A percentile compares a stretch with the other conserved stretches of the same genome.
Evolutionary conservation across 495 filamentous ascomycete genomes (phyloP).

Genomic region (Sordaria brevicollis): DNA sequence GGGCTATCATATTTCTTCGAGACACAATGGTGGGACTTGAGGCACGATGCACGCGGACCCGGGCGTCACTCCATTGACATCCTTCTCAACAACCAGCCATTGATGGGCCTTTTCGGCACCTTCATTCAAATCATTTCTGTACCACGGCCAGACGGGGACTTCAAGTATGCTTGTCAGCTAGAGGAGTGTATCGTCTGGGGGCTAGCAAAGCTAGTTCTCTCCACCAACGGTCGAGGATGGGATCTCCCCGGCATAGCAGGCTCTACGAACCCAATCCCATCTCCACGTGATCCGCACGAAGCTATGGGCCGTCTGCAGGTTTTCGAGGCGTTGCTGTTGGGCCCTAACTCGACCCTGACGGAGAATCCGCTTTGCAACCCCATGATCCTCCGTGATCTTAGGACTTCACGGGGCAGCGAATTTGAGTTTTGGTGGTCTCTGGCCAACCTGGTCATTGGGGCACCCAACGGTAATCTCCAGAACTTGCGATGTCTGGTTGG

Average conservation of each 20-base stretch:
- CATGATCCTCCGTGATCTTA: slow-evolving; percentile 27
- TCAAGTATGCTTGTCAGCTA: slow-evolving; percentile 50
- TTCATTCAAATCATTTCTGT: slow-evolving; percentile 41
- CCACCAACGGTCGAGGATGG: slow-evolving; percentile 12
- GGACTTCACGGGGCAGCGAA: slow-evolving; percentile 48
- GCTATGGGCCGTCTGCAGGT: slow-evolving; percentile 57
- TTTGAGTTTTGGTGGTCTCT: slow-evolving; percentile 74
- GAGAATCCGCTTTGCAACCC: slow-evolving; percentile 41
- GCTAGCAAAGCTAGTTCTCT: slow-evolving; percentile 31
- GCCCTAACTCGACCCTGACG: slow-evolving; percentile 42
- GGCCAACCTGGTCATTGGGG: slow-evolving; percentile 45
- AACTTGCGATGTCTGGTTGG: slow-evolving; percentile 57
- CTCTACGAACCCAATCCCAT: background rate
- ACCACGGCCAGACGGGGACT: slow-evolving; percentile 49
- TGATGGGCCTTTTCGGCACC: slow-evolving; percentile 53
- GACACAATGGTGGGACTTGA: slow-evolving; percentile 64
- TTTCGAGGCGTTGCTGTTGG: slow-evolving; percentile 64
- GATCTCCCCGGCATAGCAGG: slow-evolving; percentile 14
- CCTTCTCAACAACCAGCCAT: slow-evolving; percentile 45
- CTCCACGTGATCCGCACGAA: slow-evolving; percentile 45
- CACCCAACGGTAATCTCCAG: slow-evolving; percentile 44
- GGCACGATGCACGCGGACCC: slow-evolving; percentile 27
- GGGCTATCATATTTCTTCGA: slow-evolving; percentile 76
- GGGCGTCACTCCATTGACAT: slow-evolving; percentile 14
- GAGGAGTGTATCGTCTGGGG: slow-evolving; percentile 67